Percentiles rank a stretch among this genome's conserved stretches.
Conservation (phyloP, 169 alveolate genomes). For the Fabrea salina region DNA sequence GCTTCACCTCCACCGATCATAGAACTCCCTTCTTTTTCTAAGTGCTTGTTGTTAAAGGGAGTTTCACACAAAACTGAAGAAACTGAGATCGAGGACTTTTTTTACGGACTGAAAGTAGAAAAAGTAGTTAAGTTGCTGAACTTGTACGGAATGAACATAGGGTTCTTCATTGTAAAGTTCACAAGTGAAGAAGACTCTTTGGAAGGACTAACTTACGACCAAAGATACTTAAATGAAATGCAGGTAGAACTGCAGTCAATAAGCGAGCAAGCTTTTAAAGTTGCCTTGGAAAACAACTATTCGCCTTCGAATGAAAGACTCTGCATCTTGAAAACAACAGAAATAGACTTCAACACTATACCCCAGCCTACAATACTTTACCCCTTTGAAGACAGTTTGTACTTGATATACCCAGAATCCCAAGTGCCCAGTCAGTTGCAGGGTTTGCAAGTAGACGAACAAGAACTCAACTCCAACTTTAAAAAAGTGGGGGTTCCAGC, state of each 20-base stretch:
- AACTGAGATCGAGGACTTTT: neutral
- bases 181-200: neutral
- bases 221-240: neutral
- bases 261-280: neutral
- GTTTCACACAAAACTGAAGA: neutral
- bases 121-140: neutral
- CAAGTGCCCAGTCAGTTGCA: neutral
- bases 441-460: slow-evolving; percentile 1
- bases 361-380: neutral
- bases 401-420: neutral
- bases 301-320: neutral
- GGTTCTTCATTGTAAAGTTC: neutral
- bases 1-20: neutral
- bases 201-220: neutral
- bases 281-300: neutral
- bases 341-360: neutral
- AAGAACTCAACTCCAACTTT: neutral
- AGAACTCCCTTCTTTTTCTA: neutral
- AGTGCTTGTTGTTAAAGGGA: neutral
- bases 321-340: neutral
- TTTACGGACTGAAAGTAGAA: neutral
- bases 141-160: neutral
- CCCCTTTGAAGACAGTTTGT: neutral
- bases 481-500: neutral
- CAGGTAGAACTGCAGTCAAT: neutral